Base-by-base conservation (phyloP, 306 rosid genomes). In the Crataegus laevigata region DNA sequence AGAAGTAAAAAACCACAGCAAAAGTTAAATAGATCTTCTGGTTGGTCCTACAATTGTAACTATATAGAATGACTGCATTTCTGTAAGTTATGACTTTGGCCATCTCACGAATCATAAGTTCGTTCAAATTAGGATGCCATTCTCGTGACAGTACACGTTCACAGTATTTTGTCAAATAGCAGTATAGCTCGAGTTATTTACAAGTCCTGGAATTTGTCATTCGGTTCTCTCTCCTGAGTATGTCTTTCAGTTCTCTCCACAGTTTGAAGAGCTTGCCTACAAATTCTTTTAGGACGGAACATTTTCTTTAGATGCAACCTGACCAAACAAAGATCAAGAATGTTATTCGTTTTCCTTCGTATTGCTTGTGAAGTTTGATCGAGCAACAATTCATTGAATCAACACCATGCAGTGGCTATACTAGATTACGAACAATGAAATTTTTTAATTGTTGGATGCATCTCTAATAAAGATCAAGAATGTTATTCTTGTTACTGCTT, bases 141-240 rank as follows among this genome's bases (percentile, higher is more conserved):
- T 57, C 63, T 50, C 55, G 21, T 45, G 52, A 55, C 51, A 59
- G 60, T 75, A 75, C 79, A 40, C 79, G 79, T 64, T 63, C 42
- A 26, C 24, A 45, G 66, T 61, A 65, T 47, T 29, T 30, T 21
- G 47, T 72, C 24, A 21, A 43, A 28, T 51, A 26, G 62, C 10
- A 34, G 34, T 36, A 19, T 52, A 63, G 79, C 72, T 45, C 21
- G 54, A 75, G 71, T 69, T 61, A 17, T 63, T 82, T 82, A 82
- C 67, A 74, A 78, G 55, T 32, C 66, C 47, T 38, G 70, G 76
- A n/a, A 66, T 68, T 68, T 45, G 67, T 22, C 36, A 65, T 63
- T 62, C 28, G 72, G 63, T 45, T 45, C 52, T 14, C 51, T 45
- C 52, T 45, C 19, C 8, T 8, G 43, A 40, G 43, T 40, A 40